phyloP scores from a whole-genome alignment of 1,284 basidiomycete species.

The Leccinum ponderosum region DNA sequence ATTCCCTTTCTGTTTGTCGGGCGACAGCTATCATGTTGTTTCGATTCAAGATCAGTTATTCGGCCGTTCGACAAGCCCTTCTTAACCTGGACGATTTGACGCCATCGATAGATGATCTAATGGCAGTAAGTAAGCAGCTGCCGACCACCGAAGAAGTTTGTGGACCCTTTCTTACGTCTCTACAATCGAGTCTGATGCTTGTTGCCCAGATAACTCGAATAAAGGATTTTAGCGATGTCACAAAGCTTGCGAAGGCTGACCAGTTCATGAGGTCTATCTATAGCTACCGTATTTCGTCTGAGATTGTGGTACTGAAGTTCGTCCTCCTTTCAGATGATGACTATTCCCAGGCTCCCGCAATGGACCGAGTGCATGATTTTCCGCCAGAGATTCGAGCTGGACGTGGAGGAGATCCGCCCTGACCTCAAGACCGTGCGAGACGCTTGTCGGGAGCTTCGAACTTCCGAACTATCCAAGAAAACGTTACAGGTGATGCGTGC shows the following conservation, averaged over 20 bases:
- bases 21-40: conserved; percentile 76
- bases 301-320: conserved; percentile 4
- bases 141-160: conserved; percentile 78
- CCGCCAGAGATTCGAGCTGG: conserved; percentile 77
- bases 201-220: conserved; percentile 56
- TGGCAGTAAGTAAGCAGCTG: conserved; percentile 68
- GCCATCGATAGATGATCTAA: conserved; percentile 71
- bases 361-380: conserved; percentile 84
- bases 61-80: conserved; percentile 67
- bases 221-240: conserved; percentile 65
- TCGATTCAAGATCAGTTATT: conserved; percentile 63
- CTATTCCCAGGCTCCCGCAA: conserved; percentile 72
- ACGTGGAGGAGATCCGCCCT: conserved; percentile 82
- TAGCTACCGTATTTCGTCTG: background rate
- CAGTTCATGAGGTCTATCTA: conserved; percentile 68
- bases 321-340: conserved; percentile 58
- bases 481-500: conserved; percentile 57
- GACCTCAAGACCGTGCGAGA: conserved; percentile 78
- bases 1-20: conserved; percentile 5
- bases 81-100: conserved; percentile 68
- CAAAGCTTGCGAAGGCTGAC: conserved; percentile 79
- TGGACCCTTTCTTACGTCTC: conserved; percentile 1
- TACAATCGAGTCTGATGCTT: background rate
- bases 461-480: conserved; percentile 66
- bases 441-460: conserved; percentile 75